phyloP scores from a whole-genome alignment of 164 flowering plant genomes.

The Vitis cinerea region DNA sequence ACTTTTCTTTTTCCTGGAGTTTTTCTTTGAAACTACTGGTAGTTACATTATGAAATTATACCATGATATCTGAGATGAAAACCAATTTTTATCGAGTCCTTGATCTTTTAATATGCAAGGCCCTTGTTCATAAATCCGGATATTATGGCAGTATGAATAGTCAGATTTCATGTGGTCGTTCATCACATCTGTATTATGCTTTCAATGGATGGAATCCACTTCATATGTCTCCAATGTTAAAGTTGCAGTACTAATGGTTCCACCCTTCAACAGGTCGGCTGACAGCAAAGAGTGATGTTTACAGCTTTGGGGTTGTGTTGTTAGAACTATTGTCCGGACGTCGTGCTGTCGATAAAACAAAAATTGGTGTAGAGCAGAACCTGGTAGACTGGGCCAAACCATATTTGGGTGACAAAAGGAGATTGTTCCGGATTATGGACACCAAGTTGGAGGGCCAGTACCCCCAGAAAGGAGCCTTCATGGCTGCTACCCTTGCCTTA shows the following conservation, averaged over 20 bases:
- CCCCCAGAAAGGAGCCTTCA: constrained; percentile 66
- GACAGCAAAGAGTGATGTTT: constrained; percentile 69
- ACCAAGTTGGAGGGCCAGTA: constrained; percentile 40
- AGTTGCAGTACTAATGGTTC: not conserved
- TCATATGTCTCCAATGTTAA: not conserved
- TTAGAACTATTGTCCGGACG: constrained; percentile 66
- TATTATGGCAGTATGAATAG: not conserved
- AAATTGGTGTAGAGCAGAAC: constrained; percentile 49
- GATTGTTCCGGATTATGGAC: constrained; percentile 60
- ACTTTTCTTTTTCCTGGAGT: not conserved
- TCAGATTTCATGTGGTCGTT: not conserved
- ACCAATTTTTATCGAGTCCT: not conserved
- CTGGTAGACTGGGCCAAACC: constrained; percentile 80
- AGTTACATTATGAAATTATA: too few species aligned
- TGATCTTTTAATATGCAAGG: not conserved
- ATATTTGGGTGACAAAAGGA: constrained; percentile 53
- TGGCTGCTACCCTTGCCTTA: constrained; percentile 59
- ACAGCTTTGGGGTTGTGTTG: constrained; percentile 79
- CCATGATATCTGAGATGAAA: not conserved
- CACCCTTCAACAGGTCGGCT: constrained; percentile 45
- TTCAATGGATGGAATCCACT: not conserved
- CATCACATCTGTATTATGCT: not conserved
- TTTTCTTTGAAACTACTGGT: not conserved
- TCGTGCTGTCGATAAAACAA: constrained; percentile 54
- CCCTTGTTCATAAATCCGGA: not conserved